Percentiles rank a stretch among this genome's conserved stretches.
Conservation (phyloP, 2,329 filamentous ascomycete species). For the Bipolaris bicolor region DNA sequence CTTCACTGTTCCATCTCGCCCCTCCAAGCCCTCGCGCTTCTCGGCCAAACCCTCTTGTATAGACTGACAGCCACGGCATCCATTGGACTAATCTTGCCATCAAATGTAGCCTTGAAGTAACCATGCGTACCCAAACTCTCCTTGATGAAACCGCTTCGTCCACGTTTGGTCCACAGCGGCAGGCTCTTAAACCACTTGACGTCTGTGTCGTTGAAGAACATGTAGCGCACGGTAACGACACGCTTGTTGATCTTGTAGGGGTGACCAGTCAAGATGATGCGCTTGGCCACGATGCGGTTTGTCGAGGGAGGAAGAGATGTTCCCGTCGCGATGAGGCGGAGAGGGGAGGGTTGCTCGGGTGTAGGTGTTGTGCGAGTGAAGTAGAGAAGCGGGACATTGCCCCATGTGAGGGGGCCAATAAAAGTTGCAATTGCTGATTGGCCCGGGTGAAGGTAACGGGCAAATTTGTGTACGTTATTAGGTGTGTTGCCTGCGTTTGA, state of each 20-base stretch:
- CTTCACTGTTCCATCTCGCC: slow-evolving; percentile 14
- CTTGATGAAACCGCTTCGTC: slow-evolving; percentile 89
- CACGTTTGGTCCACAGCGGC: slow-evolving; percentile 90
- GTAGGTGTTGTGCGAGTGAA: slow-evolving; percentile 68
- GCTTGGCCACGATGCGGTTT: slow-evolving; percentile 84
- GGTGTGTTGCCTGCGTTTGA: slow-evolving; percentile 87
- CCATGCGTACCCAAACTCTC: slow-evolving; percentile 94
- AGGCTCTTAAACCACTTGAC: slow-evolving; percentile 98
- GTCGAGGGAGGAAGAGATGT: slow-evolving; percentile 80
- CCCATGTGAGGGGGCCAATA: slow-evolving; percentile 90
- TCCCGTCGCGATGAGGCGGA: slow-evolving; percentile 83
- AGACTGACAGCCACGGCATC: slow-evolving; percentile 87
- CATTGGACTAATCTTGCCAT: slow-evolving; percentile 93
- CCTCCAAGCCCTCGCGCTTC: slow-evolving; percentile 62
- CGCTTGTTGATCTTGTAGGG: slow-evolving; percentile 99
- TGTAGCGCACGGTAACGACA: slow-evolving; percentile 95
- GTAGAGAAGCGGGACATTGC: slow-evolving; percentile 85
- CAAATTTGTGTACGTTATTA: slow-evolving; percentile 97
- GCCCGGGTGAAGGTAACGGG: slow-evolving; percentile 88
- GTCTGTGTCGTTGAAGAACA: slow-evolving; percentile 98
- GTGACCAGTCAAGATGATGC: slow-evolving; percentile 91
- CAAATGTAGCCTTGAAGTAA: slow-evolving; percentile 99
- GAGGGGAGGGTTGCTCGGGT: slow-evolving; percentile 40
- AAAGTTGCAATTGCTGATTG: slow-evolving; percentile 88
- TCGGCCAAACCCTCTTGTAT: slow-evolving; percentile 66